Base-by-base conservation (phyloP, 176 grass and related monocot genomes). In the Oryza glaberrima region DNA sequence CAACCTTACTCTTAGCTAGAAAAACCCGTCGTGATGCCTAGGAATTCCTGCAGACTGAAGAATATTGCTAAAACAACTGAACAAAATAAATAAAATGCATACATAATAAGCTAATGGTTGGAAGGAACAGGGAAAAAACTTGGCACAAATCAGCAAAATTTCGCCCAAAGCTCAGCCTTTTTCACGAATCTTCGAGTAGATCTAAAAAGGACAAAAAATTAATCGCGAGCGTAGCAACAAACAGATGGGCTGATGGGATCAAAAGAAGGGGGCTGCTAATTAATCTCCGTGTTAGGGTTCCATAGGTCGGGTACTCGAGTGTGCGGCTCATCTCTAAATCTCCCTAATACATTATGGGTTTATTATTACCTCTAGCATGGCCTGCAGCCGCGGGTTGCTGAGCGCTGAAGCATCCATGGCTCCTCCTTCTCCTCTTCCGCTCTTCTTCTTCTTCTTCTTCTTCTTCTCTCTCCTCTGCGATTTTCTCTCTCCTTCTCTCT, bases 331-430 rank as follows among this genome's bases (percentile, higher is more conserved):
- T 70, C 14, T 7, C 14, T 9, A 20, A 61, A 32, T 32, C 19
- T 36, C 4, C 35, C 36, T 38, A 6, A 6, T n/a, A 20, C 16
- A 6, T 32, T 32, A 40, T 35, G 13, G 47, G 2, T 17, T 72
- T 81, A 90, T 0, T 5, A 6, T 38, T 38, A 38, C 84, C 84
- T 87, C 80, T 1, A 90, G 4, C 12, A 87, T 70, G 45, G 80
- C 45, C 61, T 69, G 47, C 9, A 90, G 35, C 2, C 79, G 60
- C 45, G 58, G 73, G 45, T 83, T 60, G 71, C 9, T 81, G 73
- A 78, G 46, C 71, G 46, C 61, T 25, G 88, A 86, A 38, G 84
- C 44, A 73, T 90, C 88, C 79, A 90, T 90, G 19, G 52, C 17
- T 63, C 16, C 61, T n/a, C 17, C 5, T 38, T 5, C 30, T 30